Evolutionary conservation across 345 rosid species (phyloP), one percentile per base, ranked within the genome.

Genomic region (Eucalyptus rudis): DNA sequence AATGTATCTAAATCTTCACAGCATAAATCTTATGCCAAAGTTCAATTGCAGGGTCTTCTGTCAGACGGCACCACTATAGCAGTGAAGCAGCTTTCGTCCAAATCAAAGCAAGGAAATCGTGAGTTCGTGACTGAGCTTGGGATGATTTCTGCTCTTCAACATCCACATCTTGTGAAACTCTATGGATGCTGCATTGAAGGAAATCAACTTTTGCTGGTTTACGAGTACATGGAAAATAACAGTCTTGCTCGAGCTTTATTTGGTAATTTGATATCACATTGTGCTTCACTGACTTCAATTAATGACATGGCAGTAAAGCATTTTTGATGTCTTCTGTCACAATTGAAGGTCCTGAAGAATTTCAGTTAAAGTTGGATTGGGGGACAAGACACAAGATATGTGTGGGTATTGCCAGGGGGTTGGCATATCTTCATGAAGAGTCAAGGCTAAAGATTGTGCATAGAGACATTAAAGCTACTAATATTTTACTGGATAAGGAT

Each of bases 71-170:
- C 88, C 5, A 16, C 86, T 5, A 49, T 89, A 45, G 92, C 92
- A 44, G 94, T 96, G 87, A 96, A 95, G 92, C 94, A 93, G 71
- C 96, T 94, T 87, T 96, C 98, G 19, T 90, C 96, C 3, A 94
- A 92, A 90, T 96, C 98, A 40, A 94, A 89, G 71, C 98, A 96
- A 92, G 98, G 92, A 45, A 89, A 87, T 51, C 90, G 89, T 17
- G 92, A 91, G 88, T 91, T 91, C 22, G 49, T 91, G 51, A 88
- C 58, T n/a, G 92, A 91, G 88, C 31, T 91, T 24, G 91, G 90
- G 83, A 84, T 90, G 89, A 91, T 87, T 16, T 90, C 91, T 40
- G 90, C 83, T 47, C 88, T 90, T 31, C 91, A 90, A 22, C 92
- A 91, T 58, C 91, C 90, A 8, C 88, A 91, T 88, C 91, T 91